phyloP scores from a whole-genome alignment of 2,329 filamentous ascomycete genomes.

The Sarocladiaceae sp. region DNA sequence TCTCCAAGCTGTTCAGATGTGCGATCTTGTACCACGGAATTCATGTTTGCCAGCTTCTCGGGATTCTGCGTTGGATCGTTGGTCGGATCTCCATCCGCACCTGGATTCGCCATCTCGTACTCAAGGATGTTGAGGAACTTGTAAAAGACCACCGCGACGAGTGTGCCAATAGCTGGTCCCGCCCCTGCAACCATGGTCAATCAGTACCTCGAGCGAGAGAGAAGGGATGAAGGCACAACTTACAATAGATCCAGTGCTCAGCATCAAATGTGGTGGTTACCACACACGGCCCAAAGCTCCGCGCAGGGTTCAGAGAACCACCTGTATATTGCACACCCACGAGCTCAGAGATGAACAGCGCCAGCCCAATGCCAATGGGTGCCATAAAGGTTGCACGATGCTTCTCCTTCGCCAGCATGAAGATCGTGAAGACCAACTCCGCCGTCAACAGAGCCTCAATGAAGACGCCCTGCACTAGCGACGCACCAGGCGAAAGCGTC shows the following conservation, averaged over 20 bases:
- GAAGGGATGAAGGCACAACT: slow-evolving; percentile 7
- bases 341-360: slow-evolving; percentile 39
- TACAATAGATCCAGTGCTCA: slow-evolving; percentile 43
- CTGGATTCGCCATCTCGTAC: slow-evolving; percentile 40
- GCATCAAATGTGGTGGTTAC: slow-evolving; percentile 31
- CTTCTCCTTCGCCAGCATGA: slow-evolving; percentile 47
- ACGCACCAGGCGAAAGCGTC: slow-evolving; percentile 30
- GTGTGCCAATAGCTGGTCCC: slow-evolving; percentile 25
- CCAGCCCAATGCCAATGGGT: slow-evolving; percentile 40
- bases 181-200: slow-evolving; percentile 18
- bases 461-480: slow-evolving; percentile 38
- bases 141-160: slow-evolving; percentile 30
- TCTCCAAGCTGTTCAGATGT: too few species aligned
- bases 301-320: slow-evolving; percentile 40
- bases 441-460: slow-evolving; percentile 44
- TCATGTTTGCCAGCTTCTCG: slow-evolving; percentile 28
- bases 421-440: slow-evolving; percentile 41
- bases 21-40: too few species aligned
- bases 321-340: slow-evolving; percentile 42
- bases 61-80: slow-evolving; percentile 39
- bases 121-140: slow-evolving; percentile 34
- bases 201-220: background rate
- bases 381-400: slow-evolving; percentile 41
- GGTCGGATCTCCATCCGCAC: slow-evolving; percentile 35
- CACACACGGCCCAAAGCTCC: slow-evolving; percentile 40